Conservation (phyloP, 345 rosid genomes). For the Lumnitzera racemosa region DNA sequence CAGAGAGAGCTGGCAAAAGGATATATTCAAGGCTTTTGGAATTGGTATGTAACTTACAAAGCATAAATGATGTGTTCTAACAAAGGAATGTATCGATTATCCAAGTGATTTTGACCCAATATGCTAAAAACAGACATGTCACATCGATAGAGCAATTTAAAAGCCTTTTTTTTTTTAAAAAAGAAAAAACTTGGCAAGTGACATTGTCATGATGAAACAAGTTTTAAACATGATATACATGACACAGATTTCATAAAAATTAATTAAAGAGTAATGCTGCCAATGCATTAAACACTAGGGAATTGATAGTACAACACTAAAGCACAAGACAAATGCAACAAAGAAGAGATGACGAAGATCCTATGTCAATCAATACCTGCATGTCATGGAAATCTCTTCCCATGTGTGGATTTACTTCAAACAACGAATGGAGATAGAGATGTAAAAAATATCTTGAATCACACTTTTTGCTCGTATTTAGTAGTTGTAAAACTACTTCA, state of each 20-base stretch:
- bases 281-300: background rate
- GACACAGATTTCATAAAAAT: background rate
- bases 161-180: too few relatives aligned
- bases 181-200: background rate
- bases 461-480: constrained; percentile 51
- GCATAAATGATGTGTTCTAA: too few relatives aligned
- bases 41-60: too few relatives aligned
- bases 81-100: too few relatives aligned
- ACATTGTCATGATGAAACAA: background rate
- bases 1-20: too few relatives aligned
- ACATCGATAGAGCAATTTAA: background rate
- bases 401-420: constrained; percentile 68
- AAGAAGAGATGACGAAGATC: background rate
- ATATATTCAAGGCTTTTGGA: too few relatives aligned
- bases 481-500: constrained; percentile 73
- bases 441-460: constrained; percentile 85
- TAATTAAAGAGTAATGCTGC: constrained; percentile 1
- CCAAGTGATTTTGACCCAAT: background rate
- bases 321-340: background rate
- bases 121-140: background rate
- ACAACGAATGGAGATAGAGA: constrained; percentile 73
- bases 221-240: too few relatives aligned
- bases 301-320: background rate
- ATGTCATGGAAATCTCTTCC: constrained; percentile 95
- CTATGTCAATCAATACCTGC: constrained; percentile 55